Base-by-base conservation (phyloP, 192 early-diverging fungal genomes). In the Linnemannia elongata region DNA sequence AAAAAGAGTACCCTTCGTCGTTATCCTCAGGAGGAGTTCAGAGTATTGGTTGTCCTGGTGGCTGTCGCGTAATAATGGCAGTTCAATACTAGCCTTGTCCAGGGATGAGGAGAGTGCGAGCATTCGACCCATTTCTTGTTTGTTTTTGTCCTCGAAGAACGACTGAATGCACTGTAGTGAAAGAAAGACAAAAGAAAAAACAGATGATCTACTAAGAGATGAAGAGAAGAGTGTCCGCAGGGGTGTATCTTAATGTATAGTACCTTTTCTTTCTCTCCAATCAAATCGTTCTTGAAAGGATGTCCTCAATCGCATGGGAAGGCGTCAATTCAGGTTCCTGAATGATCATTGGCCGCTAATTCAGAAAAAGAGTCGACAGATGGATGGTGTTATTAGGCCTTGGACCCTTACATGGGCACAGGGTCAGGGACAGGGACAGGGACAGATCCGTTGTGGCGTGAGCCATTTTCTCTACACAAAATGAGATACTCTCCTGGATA, bases 291-390 rank as follows among this genome's bases (percentile, higher is more conserved):
- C 12, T 10, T 66, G 60, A 35, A 66, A 66, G 60, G 60, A 12
- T 6, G 33, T 66, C 60, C 60, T 66, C 30, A 30, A 66, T 66
- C 30, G 60, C 60, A 66, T 66, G 60, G 60, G 60, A 66, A 66
- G 60, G 60, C 30, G 30, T 66, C 12, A 66, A 66, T 33, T 66
- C 33, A 66, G 27, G 60, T 66, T 66, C 60, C 4, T 10, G 30
- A 66, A 66, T 13, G 30, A 30, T 66, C 60, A 66, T 66, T 66
- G 60, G 60, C 12, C 4, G 60, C 30, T 63, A 10, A 66, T 33
- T 7, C 60, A 27, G 30, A 30, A 30, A 63, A 27, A 27, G n/a
- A 33, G 18, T 18, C 18, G 47, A 49, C 4, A 33, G 27, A 10
- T 12, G 60, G 27, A 13, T 33, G 9, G 60, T 33, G n/a, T 66